Evolutionary conservation across 148 eudicot genomes (phyloP).

Genomic region (Rhododendron ovatum): DNA sequence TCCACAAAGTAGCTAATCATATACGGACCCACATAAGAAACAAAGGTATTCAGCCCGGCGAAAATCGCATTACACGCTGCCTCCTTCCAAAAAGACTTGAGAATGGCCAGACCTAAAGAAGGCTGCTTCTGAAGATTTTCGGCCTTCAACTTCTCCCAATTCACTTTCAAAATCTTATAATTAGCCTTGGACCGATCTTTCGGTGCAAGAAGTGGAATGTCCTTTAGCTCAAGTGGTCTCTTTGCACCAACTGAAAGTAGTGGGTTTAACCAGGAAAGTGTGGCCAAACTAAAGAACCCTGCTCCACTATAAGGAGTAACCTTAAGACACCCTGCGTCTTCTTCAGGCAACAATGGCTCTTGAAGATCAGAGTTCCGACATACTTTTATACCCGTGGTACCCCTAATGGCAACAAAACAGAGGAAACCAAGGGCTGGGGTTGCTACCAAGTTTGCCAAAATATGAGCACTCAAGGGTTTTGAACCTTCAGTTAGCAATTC

Average conservation of each 20-base stretch:
- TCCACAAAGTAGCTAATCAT: constrained; percentile 92
- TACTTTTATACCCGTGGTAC: constrained; percentile 67
- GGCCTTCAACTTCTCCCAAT: constrained; percentile 76
- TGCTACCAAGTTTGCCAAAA: constrained; percentile 54
- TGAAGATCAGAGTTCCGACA: constrained; percentile 64
- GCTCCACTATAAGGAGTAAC: constrained; percentile 91
- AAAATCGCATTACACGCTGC: constrained; percentile 76
- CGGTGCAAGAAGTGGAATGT: constrained; percentile 87
- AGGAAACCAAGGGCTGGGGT: constrained; percentile 78
- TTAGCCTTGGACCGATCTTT: constrained; percentile 78
- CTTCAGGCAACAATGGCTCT: constrained; percentile 78
- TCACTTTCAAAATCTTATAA: constrained; percentile 63
- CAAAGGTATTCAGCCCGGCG: constrained; percentile 67
- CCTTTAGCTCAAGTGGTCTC: constrained; percentile 86
- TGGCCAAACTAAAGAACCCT: constrained; percentile 70
- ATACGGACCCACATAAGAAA: constrained; percentile 91
- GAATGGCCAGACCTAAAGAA: constrained; percentile 74
- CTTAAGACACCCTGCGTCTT: constrained; percentile 78
- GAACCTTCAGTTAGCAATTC: constrained; percentile 52
- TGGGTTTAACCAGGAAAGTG: constrained; percentile 94
- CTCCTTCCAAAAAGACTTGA: constrained; percentile 82
- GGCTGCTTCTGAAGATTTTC: constrained; percentile 53
- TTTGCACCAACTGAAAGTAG: constrained; percentile 80
- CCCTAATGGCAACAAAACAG: constrained; percentile 61
- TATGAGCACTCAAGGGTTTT: constrained; percentile 54